Base-by-base conservation (phyloP, 176 grass and related monocot genomes). In the Oryza nivara region DNA sequence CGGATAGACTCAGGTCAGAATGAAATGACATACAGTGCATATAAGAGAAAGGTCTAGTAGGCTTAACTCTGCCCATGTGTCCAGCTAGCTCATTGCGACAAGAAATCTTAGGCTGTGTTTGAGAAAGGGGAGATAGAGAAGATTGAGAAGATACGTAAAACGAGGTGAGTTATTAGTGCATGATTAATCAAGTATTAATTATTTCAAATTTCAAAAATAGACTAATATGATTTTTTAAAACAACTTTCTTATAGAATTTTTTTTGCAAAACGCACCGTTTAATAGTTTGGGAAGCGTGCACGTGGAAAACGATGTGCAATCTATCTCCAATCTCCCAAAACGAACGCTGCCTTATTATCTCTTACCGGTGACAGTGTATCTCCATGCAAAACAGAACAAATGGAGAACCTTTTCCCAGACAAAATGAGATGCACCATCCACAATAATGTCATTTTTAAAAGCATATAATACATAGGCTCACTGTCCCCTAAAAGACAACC, bases 381-480 rank as follows among this genome's bases (percentile, higher is more conserved):
- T 23, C 40, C 84, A 23, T 72, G 40, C 26, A 51, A 7, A 8
- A 49, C 28, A 65, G 52, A 79, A 64, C 26, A 72, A 64, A 60
- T 14, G 67, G 10, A 25, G 67, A 48, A 72, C 67, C 75, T 36
- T 34, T 3, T n/a, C n/a, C 22, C 58, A 23, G n/a, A 23, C 58
- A 63, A 63, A 63, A 23, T 63, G 49, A 75, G 73, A 75, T 58
- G 52, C 49, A 58, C 48, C 15, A 48, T 35, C 70, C 64, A 1
- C 70, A 75, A 60, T 81, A 81, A 87, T 81, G 17, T 45, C 7
- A 34, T 58, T 73, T 73, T 75, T 36, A 20, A 75, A 51, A 74
- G 25, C 32, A 54, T 16, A 75, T 35, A 16, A 22, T 4, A 43
- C 12, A 3, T 32, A 70, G 36, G 47, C 30, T 38, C 30, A 38